A percentile compares a stretch with the other conserved stretches of the same genome.
These are phyloP conservation scores for Neurospora sp. DNA, from an alignment of 495 filamentous ascomycete species.

Conservation along the genomic window DNA sequence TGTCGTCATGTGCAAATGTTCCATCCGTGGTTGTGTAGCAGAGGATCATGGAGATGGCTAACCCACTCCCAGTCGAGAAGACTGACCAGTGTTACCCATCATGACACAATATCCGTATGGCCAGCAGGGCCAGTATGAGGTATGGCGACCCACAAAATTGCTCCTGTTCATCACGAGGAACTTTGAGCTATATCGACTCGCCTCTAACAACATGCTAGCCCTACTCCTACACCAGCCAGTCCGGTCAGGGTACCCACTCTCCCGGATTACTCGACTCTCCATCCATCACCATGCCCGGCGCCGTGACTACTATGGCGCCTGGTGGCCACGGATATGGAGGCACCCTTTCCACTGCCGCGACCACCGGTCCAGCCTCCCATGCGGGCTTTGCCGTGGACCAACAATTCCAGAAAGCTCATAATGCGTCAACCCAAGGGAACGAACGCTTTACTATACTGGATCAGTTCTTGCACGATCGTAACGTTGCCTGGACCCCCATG, in stretches of 20 bases:
- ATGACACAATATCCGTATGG: not conserved
- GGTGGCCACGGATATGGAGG: not conserved
- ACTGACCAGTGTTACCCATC: not conserved
- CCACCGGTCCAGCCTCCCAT: not conserved
- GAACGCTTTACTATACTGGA: not conserved
- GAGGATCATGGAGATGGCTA: not conserved
- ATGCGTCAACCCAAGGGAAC: not conserved
- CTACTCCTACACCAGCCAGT: not conserved
- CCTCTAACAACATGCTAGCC: not conserved
- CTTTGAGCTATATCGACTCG: not conserved
- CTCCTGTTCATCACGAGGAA: not conserved
- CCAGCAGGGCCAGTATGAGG: not conserved
- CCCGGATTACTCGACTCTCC: not conserved
- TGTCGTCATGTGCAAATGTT: not conserved
- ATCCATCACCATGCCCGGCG: not conserved
- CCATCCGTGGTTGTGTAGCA: not conserved
- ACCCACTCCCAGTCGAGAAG: not conserved
- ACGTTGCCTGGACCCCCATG: slow-evolving; percentile 2
- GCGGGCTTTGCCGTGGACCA: not conserved
- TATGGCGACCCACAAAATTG: not conserved
- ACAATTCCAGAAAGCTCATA: not conserved
- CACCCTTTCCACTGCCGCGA: not conserved
- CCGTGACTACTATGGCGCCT: not conserved
- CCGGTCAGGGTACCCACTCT: not conserved
- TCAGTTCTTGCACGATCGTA: slow-evolving; percentile 1